Evolutionary conservation across 2,329 filamentous ascomycete species (phyloP).

Genomic region (Didymella pomorum): DNA sequence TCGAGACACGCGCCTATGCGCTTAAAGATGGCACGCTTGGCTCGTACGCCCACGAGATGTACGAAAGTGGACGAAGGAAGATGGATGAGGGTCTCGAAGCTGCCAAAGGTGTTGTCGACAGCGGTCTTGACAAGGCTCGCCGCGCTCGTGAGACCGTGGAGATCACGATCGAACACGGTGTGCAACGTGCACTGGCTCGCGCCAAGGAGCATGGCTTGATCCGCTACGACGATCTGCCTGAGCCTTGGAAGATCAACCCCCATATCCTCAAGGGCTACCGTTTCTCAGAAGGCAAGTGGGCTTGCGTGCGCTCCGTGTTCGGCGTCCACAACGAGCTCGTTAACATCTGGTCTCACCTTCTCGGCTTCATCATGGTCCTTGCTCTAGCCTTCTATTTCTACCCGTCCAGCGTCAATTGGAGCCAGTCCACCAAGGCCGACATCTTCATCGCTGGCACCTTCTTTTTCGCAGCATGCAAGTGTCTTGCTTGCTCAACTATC

Average conservation of each 20-base stretch:
- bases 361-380: constrained; percentile 88
- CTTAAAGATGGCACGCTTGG: constrained; percentile 79
- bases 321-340: constrained; percentile 89
- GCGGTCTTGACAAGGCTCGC: constrained; percentile 81
- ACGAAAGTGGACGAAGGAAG: constrained; percentile 80
- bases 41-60: constrained; percentile 73
- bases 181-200: constrained; percentile 77
- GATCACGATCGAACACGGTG: constrained; percentile 77
- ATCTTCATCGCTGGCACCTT: constrained; percentile 91
- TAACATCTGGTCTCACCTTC: constrained; percentile 96
- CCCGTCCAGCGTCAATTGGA: constrained; percentile 85
- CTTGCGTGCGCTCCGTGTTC: constrained; percentile 85
- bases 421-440: constrained; percentile 83
- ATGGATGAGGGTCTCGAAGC: constrained; percentile 80
- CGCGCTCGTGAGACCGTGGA: constrained; percentile 72
- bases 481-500: constrained; percentile 90
- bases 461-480: constrained; percentile 95
- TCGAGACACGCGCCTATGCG: constrained; percentile 83
- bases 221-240: constrained; percentile 85
- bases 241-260: constrained; percentile 93
- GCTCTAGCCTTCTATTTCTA: constrained; percentile 96
- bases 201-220: constrained; percentile 85
- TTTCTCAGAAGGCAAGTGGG: constrained; percentile 89
- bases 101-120: constrained; percentile 79
- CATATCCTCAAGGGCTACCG: constrained; percentile 93